Base-by-base conservation (phyloP, 257 asterid genomes). In the Solanum virginianum region DNA sequence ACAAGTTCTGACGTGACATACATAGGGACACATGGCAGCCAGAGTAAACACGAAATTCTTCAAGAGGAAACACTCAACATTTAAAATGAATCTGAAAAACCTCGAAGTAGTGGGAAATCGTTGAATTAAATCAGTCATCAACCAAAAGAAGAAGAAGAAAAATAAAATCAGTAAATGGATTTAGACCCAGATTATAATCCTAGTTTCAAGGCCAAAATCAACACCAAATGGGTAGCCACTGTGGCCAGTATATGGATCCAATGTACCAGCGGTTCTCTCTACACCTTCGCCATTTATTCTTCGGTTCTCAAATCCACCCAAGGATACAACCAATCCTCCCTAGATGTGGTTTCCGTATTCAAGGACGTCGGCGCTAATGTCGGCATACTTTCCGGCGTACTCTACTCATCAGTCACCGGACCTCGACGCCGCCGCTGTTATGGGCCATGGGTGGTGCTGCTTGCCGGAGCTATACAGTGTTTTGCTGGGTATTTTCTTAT, bases 321-420 rank as follows among this genome's bases (percentile, higher is more conserved):
- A 86, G 89, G 89, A 12, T 96, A 95, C 87, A 85, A 89, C 51
- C 99, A 96, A 74, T 93, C 99, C 7, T 91, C 98, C 15, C 93
- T 96, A 82, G 90, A 86, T 89, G 88, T 93, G 22, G 90, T 96
- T 0, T 94, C 98, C 5, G 96, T 94, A n/a, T 93, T 92, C 92
- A 95, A 96, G 32, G 99, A 96, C 90, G 56, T 95, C 84, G 97
- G 97, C 29, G 98, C 98, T 70, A 95, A 96, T 91, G 90, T 90
- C 86, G 98, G 98, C 6, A 66, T 91, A 51, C 89, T 96, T 47
- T 89, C 98, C 85, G 99, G 99, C 4, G 55, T 96, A n/a, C 95
- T 95, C 29, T 96, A 93, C 92, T 80, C 96, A 87, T 87, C 96
- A 71, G 85, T 88, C 20, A 85, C 82, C 1, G 12, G n/a, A 6